Conservation (phyloP, 2,329 filamentous ascomycete genomes). For the Hirsutella minnesotensis region DNA sequence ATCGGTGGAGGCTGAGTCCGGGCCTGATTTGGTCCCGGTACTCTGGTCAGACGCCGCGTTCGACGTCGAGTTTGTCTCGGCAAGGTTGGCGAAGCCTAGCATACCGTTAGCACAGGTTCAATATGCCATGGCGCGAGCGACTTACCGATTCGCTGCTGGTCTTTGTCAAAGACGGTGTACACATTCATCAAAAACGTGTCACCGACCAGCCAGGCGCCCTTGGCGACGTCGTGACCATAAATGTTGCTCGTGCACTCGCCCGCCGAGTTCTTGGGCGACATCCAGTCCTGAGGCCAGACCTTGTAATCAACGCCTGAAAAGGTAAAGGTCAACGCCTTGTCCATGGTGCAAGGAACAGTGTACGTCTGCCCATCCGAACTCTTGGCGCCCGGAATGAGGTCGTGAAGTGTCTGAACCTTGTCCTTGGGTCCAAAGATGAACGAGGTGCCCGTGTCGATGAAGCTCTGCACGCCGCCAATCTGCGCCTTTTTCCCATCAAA, state of each 20-base stretch:
- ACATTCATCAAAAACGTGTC: slow-evolving; percentile 86
- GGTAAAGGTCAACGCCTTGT: slow-evolving; percentile 45
- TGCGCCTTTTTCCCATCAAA: slow-evolving; percentile 47
- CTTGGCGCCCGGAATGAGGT: slow-evolving; percentile 49
- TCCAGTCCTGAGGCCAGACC: slow-evolving; percentile 61
- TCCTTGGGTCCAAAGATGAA: slow-evolving; percentile 60
- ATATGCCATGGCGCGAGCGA: neutral
- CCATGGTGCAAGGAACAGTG: slow-evolving; percentile 61
- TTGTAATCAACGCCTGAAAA: slow-evolving; percentile 58
- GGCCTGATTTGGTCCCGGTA: neutral
- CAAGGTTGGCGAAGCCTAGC: slow-evolving; percentile 6
- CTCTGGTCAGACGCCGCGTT: neutral
- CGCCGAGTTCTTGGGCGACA: slow-evolving; percentile 33
- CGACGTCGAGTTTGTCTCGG: neutral
- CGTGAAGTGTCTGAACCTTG: slow-evolving; percentile 58
- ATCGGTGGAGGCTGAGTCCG: neutral
- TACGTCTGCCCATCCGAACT: slow-evolving; percentile 50
- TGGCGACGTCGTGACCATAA: slow-evolving; percentile 57
- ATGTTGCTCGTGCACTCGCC: slow-evolving; percentile 58
- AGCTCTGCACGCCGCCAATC: slow-evolving; percentile 47
- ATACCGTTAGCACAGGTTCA: neutral
- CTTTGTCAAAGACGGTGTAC: slow-evolving; percentile 73
- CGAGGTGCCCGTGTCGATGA: slow-evolving; percentile 76
- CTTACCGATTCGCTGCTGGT: slow-evolving; percentile 51
- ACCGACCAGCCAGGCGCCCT: slow-evolving; percentile 64